Evolutionary conservation across 1,139 yeast genomes (phyloP).

Genomic region (Zygosaccharomyces sapae): DNA sequence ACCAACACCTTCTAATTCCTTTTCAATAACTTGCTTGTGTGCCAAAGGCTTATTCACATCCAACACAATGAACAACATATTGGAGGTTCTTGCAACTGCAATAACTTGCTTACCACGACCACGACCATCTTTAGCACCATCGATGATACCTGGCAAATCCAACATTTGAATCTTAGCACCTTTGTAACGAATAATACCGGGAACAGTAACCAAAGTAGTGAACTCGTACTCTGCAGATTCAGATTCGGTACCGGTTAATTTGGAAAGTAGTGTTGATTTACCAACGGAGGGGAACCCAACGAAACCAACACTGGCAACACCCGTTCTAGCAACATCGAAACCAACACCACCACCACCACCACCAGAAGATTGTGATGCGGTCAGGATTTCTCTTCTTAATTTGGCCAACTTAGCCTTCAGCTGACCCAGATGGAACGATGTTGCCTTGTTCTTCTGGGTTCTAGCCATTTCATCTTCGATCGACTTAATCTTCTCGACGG

Average conservation of each 20-base stretch:
- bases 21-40: constrained; percentile 88
- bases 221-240: constrained; percentile 98
- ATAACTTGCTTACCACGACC: constrained; percentile 99
- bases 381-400: constrained; percentile 81
- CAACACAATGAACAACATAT: constrained; percentile 82
- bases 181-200: constrained; percentile 90
- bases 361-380: constrained; percentile 74
- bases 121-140: constrained; percentile 98
- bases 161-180: constrained; percentile 98
- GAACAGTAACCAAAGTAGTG: constrained; percentile 95
- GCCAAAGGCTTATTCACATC: constrained; percentile 95
- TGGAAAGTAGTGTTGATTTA: constrained; percentile 78
- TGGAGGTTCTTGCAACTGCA: constrained; percentile 96
- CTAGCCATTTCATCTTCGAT: constrained; percentile 93
- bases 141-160: constrained; percentile 97
- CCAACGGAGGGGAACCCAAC: constrained; percentile 99
- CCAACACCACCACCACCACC: constrained; percentile 89
- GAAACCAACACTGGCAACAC: constrained; percentile 94
- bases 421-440: constrained; percentile 94
- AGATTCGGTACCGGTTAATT: constrained; percentile 90
- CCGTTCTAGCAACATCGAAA: constrained; percentile 96
- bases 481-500: constrained; percentile 84
- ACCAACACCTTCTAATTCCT: constrained; percentile 95
- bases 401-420: constrained; percentile 94
- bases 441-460: constrained; percentile 94